Evolutionary conservation across 352 stramenopile species (phyloP), one percentile per base, ranked within the genome.

Genomic region (Phytophthora quininea): DNA sequence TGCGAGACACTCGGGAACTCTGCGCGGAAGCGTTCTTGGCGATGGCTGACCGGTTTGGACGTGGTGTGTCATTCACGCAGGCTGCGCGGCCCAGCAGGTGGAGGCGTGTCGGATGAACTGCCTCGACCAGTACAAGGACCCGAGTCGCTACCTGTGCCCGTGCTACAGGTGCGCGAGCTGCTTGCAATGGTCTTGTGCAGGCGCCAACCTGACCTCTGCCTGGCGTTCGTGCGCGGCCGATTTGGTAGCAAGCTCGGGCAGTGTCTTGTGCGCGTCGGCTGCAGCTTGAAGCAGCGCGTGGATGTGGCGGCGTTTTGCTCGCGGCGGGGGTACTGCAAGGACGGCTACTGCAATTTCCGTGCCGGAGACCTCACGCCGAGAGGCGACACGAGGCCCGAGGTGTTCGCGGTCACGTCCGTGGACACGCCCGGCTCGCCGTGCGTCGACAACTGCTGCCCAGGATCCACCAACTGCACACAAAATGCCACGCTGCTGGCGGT

Each of bases 301-400:
- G 80, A 90, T 19, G 74, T 90, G 14, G 82, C 89, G 37, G 57
- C 77, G 33, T 87, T 89, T 49, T 93, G 85, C 74, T 89, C 85
- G 8, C 79, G 82, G 35, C 85, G 82, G 52, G 85, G 82, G 15
- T 93, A 93, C 70, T 93, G 85, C 77, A 93, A 93, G 66, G 85
- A 90, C 51, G 82, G 79, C 45, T 91, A 93, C 66, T 93, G 85
- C 67, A 64, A 56, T 14, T 91, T 84, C 58, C 80, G 85, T 30
- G 74, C 64, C 0, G 85, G 82, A 14, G 85, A 93, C 57, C 77
- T 89, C 15, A 84, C 77, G 9, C 79, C 84, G 4, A 68, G 74
- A 50, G 64, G 74, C 27, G 84, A 91, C 52, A 77, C 71, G 10
- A 81, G 85, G 0, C 63, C 62, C 8, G 82, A 91, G 57, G 76